A percentile compares a stretch with the other conserved stretches of the same genome.
Conservation (phyloP, 768 basidiomycete species). For the Pilatotrama ljubarskyi region DNA sequence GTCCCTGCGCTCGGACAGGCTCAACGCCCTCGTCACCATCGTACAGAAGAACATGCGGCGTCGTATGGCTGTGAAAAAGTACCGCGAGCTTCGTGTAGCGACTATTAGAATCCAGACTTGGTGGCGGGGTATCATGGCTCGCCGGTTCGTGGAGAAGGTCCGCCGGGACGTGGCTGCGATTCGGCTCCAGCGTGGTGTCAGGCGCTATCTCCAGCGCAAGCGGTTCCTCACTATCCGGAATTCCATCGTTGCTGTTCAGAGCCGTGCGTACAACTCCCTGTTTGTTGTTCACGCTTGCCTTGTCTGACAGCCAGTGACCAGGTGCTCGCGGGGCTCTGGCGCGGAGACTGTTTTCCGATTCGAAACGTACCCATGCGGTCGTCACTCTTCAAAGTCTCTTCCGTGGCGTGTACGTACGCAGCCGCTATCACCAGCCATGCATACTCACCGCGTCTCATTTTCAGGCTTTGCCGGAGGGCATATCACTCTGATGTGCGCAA, state of each 20-base stretch:
- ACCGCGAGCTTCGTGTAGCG: constrained; percentile 64
- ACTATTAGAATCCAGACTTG: constrained; percentile 90
- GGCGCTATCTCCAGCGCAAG: constrained; percentile 74
- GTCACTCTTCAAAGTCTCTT: constrained; percentile 76
- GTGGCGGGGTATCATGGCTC: constrained; percentile 89
- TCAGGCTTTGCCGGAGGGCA: constrained; percentile 53
- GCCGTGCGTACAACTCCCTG: constrained; percentile 59
- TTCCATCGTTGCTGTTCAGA: constrained; percentile 75
- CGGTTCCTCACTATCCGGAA: constrained; percentile 62
- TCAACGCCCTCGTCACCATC: constrained; percentile 90
- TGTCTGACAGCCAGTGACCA: constrained; percentile 31
- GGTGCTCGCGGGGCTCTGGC: constrained; percentile 76
- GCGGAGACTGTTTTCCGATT: constrained; percentile 57
- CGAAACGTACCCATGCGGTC: constrained; percentile 61
- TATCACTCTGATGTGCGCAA: constrained; percentile 63
- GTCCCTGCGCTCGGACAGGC: constrained; percentile 80
- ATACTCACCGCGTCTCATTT: neutral
- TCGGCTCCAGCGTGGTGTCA: constrained; percentile 69
- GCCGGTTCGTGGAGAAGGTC: constrained; percentile 65
- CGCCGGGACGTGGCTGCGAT: constrained; percentile 74
- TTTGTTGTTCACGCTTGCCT: neutral
- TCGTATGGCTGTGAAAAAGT: constrained; percentile 79
- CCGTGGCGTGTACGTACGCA: constrained; percentile 77
- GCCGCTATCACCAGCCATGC: neutral
- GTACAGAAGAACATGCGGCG: constrained; percentile 98